These are phyloP conservation scores for Rhinocladiella similis DNA, from an alignment of 2,329 filamentous ascomycete genomes.

Conservation along the genomic window DNA sequence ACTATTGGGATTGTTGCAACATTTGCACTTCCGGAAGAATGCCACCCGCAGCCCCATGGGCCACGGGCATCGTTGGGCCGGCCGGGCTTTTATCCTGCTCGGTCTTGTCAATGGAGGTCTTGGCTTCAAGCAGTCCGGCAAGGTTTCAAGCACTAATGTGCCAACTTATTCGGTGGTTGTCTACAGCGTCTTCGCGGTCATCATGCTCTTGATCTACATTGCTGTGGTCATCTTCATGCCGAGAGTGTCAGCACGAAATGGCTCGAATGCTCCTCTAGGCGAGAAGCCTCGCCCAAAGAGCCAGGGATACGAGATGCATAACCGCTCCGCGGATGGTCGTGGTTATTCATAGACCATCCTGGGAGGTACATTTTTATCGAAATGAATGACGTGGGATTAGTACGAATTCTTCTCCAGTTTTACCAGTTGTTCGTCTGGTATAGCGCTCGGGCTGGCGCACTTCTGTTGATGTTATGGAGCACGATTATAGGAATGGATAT, in stretches of 20 bases:
- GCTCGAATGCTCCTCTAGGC: slow-evolving; percentile 5
- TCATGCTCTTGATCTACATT: slow-evolving; percentile 49
- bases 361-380: neutral
- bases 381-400: neutral
- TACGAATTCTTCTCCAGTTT: neutral
- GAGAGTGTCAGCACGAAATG: neutral
- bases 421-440: neutral
- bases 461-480: neutral
- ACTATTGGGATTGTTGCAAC: slow-evolving; percentile 53
- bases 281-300: slow-evolving; percentile 22
- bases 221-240: slow-evolving; percentile 24
- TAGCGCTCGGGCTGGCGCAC: neutral
- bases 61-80: slow-evolving; percentile 57
- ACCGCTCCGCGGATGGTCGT: neutral
- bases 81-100: slow-evolving; percentile 50
- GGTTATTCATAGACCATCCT: neutral
- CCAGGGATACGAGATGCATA: slow-evolving; percentile 25
- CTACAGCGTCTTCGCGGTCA: slow-evolving; percentile 52
- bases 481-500: neutral
- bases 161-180: slow-evolving; percentile 42
- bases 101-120: slow-evolving; percentile 60
- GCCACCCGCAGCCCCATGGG: slow-evolving; percentile 37
- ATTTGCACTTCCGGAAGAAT: slow-evolving; percentile 50
- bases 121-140: slow-evolving; percentile 49
- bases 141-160: slow-evolving; percentile 35